Evolutionary conservation across 495 filamentous ascomycete species (phyloP), one percentile per base, ranked within the genome.

Genomic region (Tuber magnatum): DNA sequence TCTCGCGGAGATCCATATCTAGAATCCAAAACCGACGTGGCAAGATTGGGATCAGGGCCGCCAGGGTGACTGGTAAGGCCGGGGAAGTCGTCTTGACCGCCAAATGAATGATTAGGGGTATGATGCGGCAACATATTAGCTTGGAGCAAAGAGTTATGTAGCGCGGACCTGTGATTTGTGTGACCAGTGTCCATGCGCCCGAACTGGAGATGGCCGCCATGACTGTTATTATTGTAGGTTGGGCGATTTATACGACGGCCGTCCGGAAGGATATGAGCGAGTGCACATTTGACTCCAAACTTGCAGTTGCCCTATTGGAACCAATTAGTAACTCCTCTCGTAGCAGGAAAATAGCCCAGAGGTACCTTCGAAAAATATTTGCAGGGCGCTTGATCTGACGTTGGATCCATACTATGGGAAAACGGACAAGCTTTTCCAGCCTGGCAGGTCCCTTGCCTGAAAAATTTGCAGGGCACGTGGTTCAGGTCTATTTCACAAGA

Each of bases 391-490:
- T 90, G 92, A 75, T 96, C 93, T 42, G 90, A 87, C 38, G 93
- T 87, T 35, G 90, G 85, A 83, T 94, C 91, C 75, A 92, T 89
- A 69, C 94, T 94, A 85, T 99, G 95, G 76, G 93, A 91, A 85
- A 98, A 99, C 56, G 95, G 95, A 85, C 95, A 99, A 69, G 94
- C 92, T 82, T 91, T 91, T 78, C 95, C 95, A 70, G 95, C 95
- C 88, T 97, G 94, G 85, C 95, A 99, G 81, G 92, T 90, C 82
- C 95, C 95, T 85, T 97, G 92, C 69, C 93, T 90, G 85, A 93
- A 99, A 90, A 99, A 99, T 86, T 98, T 98, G 91, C 95, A 99
- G 28, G 95, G 95, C 56, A 99, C 95, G 86, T 98, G 95, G 71
- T 93, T 93, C 24, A 97, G 96, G 83, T 97, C 95, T 99, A 82